phyloP scores from a whole-genome alignment of 164 flowering plant species.

The Platanus orientalis region DNA sequence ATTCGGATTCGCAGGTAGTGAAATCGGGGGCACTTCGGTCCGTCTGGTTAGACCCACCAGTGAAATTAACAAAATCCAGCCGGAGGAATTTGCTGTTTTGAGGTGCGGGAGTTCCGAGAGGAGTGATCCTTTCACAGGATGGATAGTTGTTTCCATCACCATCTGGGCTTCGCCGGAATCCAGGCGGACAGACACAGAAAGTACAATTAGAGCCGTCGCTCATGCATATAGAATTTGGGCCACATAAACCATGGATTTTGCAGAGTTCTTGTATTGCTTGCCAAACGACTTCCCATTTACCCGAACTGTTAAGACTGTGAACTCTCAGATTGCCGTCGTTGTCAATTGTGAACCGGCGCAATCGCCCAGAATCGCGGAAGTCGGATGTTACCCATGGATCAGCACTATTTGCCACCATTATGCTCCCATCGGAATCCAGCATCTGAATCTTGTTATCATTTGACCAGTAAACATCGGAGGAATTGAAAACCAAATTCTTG shows the following conservation, averaged over 20 bases:
- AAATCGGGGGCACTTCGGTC: not conserved
- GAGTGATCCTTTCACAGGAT: conserved; percentile 36
- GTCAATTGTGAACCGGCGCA: conserved; percentile 45
- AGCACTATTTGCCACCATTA: conserved; percentile 14
- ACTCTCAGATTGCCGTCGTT: conserved; percentile 56
- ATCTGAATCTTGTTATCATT: not conserved
- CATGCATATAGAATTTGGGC: conserved; percentile 46
- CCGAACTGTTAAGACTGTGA: conserved; percentile 26
- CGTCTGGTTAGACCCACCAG: conserved; percentile 32
- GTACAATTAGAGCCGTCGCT: conserved; percentile 17
- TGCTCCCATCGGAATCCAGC: conserved; percentile 27
- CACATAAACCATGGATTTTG: conserved; percentile 43
- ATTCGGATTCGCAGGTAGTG: not conserved
- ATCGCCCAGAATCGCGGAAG: conserved; percentile 10
- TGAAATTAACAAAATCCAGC: conserved; percentile 59
- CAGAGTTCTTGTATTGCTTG: conserved; percentile 44
- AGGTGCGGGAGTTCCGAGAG: not conserved
- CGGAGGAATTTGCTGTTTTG: conserved; percentile 35
- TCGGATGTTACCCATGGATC: conserved; percentile 28
- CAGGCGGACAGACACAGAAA: conserved; percentile 55
- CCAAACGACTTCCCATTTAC: conserved; percentile 51
- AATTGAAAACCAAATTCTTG: conserved; percentile 22
- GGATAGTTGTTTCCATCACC: not conserved
- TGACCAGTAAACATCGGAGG: conserved; percentile 32
- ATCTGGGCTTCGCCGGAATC: conserved; percentile 20